These are phyloP conservation scores for Calocera viscosa DNA, from an alignment of 768 basidiomycete species.

Conservation along the genomic window DNA sequence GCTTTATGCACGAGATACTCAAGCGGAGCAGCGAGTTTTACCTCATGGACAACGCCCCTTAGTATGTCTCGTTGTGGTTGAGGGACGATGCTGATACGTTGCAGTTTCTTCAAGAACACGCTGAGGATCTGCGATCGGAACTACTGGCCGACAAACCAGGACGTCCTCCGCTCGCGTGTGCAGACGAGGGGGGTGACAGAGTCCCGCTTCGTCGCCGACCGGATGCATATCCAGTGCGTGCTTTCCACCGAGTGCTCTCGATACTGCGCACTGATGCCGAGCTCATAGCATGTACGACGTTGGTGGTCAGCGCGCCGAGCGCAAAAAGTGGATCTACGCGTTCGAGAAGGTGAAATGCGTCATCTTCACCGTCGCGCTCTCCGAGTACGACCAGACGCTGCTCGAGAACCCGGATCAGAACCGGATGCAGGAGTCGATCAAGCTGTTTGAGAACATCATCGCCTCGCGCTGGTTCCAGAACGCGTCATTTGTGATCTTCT, in stretches of 20 bases:
- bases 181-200: constrained; percentile 88
- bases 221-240: constrained; percentile 34
- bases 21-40: constrained; percentile 56
- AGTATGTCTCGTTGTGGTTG: constrained; percentile 40
- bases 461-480: constrained; percentile 65
- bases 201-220: constrained; percentile 48
- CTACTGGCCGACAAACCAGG: constrained; percentile 77
- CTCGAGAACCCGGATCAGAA: constrained; percentile 52
- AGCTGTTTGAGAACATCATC: constrained; percentile 65
- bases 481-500: constrained; percentile 49
- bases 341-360: constrained; percentile 72
- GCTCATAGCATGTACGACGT: constrained; percentile 54
- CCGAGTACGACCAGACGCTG: constrained; percentile 62
- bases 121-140: constrained; percentile 65
- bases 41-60: constrained; percentile 86
- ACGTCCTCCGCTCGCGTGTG: constrained; percentile 75
- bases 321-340: constrained; percentile 74
- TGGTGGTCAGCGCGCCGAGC: constrained; percentile 65
- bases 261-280: not conserved
- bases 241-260: not conserved
- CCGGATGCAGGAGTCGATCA: constrained; percentile 60
- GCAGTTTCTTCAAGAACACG: constrained; percentile 75
- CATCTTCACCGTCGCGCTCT: constrained; percentile 64
- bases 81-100: not conserved
- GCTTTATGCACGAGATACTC: constrained; percentile 34